Conservation (phyloP, 2,329 filamentous ascomycete genomes). For the Grosmannia huntii region DNA sequence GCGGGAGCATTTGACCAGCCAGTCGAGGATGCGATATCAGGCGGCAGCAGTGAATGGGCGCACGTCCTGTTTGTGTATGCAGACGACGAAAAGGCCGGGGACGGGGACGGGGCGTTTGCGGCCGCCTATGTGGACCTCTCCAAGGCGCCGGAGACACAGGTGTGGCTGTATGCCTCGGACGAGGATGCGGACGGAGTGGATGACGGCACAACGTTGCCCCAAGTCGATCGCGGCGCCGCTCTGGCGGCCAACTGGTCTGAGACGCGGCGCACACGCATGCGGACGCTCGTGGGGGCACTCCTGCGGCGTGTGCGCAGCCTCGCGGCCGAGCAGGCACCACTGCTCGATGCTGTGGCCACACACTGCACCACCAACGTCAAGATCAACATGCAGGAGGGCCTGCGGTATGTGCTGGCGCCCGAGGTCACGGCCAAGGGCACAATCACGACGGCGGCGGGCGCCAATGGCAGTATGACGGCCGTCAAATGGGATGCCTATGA, state of each 20-base stretch:
- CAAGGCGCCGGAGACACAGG: slow-evolving; percentile 48
- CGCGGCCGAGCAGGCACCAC: slow-evolving; percentile 10
- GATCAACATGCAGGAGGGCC: slow-evolving; percentile 27
- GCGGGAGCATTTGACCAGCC: slow-evolving; percentile 13
- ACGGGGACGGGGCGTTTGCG: slow-evolving; percentile 26
- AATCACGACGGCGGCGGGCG: not conserved
- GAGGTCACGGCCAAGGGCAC: not conserved
- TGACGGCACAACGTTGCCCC: slow-evolving; percentile 11
- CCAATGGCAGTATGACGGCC: slow-evolving; percentile 11
- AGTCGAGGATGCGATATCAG: slow-evolving; percentile 20
- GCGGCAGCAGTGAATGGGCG: slow-evolving; percentile 27
- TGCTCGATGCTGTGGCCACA: slow-evolving; percentile 10
- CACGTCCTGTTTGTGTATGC: slow-evolving; percentile 28
- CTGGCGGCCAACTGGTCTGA: slow-evolving; percentile 5
- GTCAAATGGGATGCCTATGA: slow-evolving; percentile 27
- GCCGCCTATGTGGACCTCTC: slow-evolving; percentile 50
- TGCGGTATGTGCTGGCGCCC: slow-evolving; percentile 17
- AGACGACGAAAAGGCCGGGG: not conserved
- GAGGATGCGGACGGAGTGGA: slow-evolving; percentile 20
- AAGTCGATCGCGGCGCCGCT: slow-evolving; percentile 14
- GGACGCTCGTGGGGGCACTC: slow-evolving; percentile 20
- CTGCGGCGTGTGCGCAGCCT: slow-evolving; percentile 17
- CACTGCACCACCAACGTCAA: slow-evolving; percentile 18
- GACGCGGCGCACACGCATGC: slow-evolving; percentile 5
- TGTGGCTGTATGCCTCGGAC: slow-evolving; percentile 47